A percentile compares a stretch with the other conserved stretches of the same genome.
Evolutionary conservation across 1,139 yeast genomes (phyloP).

Genomic region (Geotrichum cucujoidarum): DNA sequence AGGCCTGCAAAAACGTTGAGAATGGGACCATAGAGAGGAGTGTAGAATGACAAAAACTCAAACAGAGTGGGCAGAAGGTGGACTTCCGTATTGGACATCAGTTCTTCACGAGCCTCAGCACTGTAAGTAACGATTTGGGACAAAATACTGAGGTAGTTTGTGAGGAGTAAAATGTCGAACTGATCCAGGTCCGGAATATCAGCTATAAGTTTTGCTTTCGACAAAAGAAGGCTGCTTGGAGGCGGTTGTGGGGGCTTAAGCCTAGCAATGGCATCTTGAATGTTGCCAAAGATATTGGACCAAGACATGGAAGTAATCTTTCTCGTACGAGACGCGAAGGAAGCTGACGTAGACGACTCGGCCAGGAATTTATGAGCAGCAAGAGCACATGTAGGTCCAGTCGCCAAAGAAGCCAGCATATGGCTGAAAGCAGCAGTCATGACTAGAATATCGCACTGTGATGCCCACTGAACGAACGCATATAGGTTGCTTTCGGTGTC

Average conservation of each 20-base stretch:
- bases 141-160: conserved; percentile 62
- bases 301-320: conserved; percentile 39
- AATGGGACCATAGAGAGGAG: conserved; percentile 52
- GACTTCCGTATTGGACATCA: conserved; percentile 35
- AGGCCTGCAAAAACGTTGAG: conserved; percentile 49
- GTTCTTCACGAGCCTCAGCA: conserved; percentile 38
- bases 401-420: conserved; percentile 68
- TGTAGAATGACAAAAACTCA: conserved; percentile 46
- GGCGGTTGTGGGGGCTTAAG: conserved; percentile 33
- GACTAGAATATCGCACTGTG: conserved; percentile 74
- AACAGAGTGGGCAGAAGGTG: conserved; percentile 38
- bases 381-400: conserved; percentile 51
- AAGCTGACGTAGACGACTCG: conserved; percentile 3
- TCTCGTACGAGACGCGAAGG: conserved; percentile 12
- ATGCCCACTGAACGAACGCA: conserved; percentile 86
- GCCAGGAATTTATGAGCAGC: conserved; percentile 42
- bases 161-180: conserved; percentile 70
- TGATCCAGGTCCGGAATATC: conserved; percentile 57
- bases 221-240: conserved; percentile 17
- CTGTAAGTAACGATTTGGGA: conserved; percentile 48
- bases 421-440: conserved; percentile 80
- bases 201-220: conserved; percentile 25
- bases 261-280: conserved; percentile 52
- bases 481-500: conserved; percentile 57
- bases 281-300: conserved; percentile 52